phyloP scores from a whole-genome alignment of 208 protist species.

The Acanthamoeba lenticulata region DNA sequence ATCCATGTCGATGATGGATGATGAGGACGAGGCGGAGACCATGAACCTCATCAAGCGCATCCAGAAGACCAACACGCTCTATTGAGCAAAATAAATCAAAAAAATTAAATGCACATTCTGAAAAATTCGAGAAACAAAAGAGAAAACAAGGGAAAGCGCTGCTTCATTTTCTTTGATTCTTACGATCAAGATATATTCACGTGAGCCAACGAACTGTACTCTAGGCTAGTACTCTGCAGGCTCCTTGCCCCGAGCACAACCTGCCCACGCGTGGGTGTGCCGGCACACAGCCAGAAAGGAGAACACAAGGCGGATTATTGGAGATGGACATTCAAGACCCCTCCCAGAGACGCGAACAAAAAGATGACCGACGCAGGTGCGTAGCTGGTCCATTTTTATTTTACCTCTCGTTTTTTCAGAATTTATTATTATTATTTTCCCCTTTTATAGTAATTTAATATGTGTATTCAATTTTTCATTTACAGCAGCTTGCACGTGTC shows the following conservation, averaged over 20 bases:
- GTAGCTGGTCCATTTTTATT: too few species aligned
- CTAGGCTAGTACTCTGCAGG: too few species aligned
- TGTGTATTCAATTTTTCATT: neutral
- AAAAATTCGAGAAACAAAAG: too few species aligned
- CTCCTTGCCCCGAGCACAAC: too few species aligned
- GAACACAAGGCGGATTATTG: too few species aligned
- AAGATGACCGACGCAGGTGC: neutral
- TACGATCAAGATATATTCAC: too few species aligned
- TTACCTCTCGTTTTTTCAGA: too few species aligned
- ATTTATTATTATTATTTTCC: neutral
- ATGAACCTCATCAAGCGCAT: constrained; percentile 49
- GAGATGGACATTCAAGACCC: neutral
- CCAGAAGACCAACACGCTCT: constrained; percentile 20
- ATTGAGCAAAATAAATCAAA: neutral
- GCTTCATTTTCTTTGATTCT: too few species aligned
- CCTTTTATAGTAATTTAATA: neutral
- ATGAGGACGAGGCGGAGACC: neutral
- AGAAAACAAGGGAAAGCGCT: too few species aligned
- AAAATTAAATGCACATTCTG: neutral
- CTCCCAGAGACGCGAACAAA: neutral
- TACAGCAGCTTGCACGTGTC: neutral
- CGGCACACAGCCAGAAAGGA: too few species aligned
- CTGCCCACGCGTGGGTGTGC: too few species aligned
- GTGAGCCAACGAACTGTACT: too few species aligned
- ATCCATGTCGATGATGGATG: neutral